Evolutionary conservation across 352 stramenopile species (phyloP).

Genomic region (Lagenidium giganteum): DNA sequence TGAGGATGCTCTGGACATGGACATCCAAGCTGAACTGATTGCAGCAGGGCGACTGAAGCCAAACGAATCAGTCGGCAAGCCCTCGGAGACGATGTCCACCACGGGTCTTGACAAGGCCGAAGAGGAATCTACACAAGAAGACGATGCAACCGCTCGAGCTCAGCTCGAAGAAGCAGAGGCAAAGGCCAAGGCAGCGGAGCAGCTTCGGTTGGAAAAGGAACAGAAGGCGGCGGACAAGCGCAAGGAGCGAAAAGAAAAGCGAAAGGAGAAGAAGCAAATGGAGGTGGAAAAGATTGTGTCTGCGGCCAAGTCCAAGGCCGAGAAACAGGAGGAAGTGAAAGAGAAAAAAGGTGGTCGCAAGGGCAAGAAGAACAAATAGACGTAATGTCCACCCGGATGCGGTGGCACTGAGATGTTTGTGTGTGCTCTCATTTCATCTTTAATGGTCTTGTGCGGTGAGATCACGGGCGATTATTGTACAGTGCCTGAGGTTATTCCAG

Average conservation of each 20-base stretch:
- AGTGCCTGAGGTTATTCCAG: no score
- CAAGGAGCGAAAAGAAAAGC: slow-evolving; percentile 73
- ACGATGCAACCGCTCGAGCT: slow-evolving; percentile 9
- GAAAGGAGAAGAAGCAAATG: slow-evolving; percentile 78
- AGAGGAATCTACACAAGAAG: not conserved
- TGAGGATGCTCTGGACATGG: slow-evolving; percentile 58
- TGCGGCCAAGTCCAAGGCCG: slow-evolving; percentile 33
- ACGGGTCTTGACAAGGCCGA: slow-evolving; percentile 1
- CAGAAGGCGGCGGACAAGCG: slow-evolving; percentile 76
- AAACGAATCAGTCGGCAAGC: slow-evolving; percentile 7
- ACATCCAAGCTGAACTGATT: slow-evolving; percentile 50
- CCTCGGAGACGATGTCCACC: slow-evolving; percentile 4
- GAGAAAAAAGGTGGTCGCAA: slow-evolving; percentile 19
- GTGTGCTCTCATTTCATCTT: slow-evolving; percentile 1
- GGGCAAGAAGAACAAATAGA: slow-evolving; percentile 34
- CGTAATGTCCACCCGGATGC: no score
- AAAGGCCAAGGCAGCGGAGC: slow-evolving; percentile 34
- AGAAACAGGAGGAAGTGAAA: slow-evolving; percentile 27
- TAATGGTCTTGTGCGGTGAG: no score
- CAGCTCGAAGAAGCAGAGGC: slow-evolving; percentile 26
- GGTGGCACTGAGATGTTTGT: slow-evolving; percentile 1
- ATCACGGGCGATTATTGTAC: no score
- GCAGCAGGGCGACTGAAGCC: slow-evolving; percentile 25
- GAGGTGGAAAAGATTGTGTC: slow-evolving; percentile 66
- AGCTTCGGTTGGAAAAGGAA: slow-evolving; percentile 60